Evolutionary conservation across 306 rosid species (phyloP).

Genomic region (Lablab purpureus): DNA sequence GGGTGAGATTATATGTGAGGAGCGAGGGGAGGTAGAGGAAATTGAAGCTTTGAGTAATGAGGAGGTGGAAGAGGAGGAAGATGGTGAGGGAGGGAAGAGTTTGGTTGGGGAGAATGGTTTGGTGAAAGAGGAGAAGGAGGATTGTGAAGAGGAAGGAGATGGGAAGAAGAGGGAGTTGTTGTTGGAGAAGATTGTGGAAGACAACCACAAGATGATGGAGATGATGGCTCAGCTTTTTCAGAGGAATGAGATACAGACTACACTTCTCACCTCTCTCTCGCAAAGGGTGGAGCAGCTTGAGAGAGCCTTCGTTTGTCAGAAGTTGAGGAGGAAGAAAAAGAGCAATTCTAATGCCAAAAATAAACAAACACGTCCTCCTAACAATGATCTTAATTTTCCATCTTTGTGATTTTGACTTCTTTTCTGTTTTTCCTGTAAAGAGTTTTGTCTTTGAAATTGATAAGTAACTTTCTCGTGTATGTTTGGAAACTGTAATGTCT

Average conservation of each 20-base stretch:
- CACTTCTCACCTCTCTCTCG: slow-evolving; percentile 60
- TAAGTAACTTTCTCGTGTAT: neutral
- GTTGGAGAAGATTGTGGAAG: slow-evolving; percentile 65
- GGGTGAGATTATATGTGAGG: neutral
- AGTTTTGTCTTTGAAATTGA: neutral
- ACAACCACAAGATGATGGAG: slow-evolving; percentile 67
- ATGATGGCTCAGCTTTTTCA: slow-evolving; percentile 63
- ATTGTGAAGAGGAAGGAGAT: slow-evolving; percentile 45
- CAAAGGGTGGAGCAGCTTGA: slow-evolving; percentile 71
- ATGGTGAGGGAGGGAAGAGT: slow-evolving; percentile 29
- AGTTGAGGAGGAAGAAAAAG: slow-evolving; percentile 65
- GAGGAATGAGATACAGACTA: slow-evolving; percentile 63
- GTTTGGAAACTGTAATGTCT: neutral
- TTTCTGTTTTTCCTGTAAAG: neutral
- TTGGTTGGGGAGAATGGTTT: slow-evolving; percentile 35
- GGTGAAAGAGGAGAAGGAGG: neutral
- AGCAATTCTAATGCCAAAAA: slow-evolving; percentile 24
- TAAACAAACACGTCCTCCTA: too few relatives aligned
- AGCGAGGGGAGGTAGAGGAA: slow-evolving; percentile 1
- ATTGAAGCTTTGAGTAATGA: slow-evolving; percentile 41
- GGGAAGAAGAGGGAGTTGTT: slow-evolving; percentile 10
- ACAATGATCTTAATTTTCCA: neutral
- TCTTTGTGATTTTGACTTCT: neutral
- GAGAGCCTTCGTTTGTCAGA: slow-evolving; percentile 59
- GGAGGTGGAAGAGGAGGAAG: slow-evolving; percentile 47